Evolutionary conservation across 768 basidiomycete genomes (phyloP).

Genomic region (Cytidiella melzeri): DNA sequence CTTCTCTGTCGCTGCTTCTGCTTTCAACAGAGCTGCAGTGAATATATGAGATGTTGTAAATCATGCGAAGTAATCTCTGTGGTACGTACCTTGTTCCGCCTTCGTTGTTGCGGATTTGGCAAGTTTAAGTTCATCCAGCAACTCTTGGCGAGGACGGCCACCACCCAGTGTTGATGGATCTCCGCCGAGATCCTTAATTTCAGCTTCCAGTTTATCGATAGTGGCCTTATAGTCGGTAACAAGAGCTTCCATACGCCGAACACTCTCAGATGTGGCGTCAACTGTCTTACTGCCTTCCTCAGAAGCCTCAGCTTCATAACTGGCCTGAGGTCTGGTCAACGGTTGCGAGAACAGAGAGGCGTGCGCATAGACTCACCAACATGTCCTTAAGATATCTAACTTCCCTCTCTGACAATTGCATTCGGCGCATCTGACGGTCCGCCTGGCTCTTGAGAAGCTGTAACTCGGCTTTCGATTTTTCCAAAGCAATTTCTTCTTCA

Average conservation of each 20-base stretch:
- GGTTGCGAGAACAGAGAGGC: too few species aligned
- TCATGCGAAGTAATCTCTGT: too few species aligned
- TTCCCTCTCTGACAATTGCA: constrained; percentile 49
- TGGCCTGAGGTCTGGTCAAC: constrained; percentile 36
- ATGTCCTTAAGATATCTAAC: constrained; percentile 62
- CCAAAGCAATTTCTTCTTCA: constrained; percentile 30
- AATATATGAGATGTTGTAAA: background rate
- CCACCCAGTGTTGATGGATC: constrained; percentile 23
- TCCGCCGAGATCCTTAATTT: constrained; percentile 41
- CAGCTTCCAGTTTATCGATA: constrained; percentile 39
- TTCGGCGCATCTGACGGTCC: constrained; percentile 31
- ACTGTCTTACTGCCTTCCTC: constrained; percentile 26
- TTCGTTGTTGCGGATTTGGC: constrained; percentile 30
- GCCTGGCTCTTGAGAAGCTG: constrained; percentile 35
- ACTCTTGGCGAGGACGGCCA: constrained; percentile 28
- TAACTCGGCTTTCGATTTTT: constrained; percentile 31
- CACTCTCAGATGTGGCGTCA: constrained; percentile 33
- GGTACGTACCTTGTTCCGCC: constrained; percentile 38
- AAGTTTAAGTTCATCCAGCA: constrained; percentile 33
- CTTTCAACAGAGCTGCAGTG: constrained; percentile 38
- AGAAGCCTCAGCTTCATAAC: constrained; percentile 54
- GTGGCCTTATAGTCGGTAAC: constrained; percentile 48
- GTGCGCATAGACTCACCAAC: constrained; percentile 41
- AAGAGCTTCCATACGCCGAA: constrained; percentile 50
- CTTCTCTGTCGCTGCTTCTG: constrained; percentile 28